These are phyloP conservation scores for Sarocladiaceae sp. DNA, from an alignment of 2,329 filamentous ascomycete species.

Conservation along the genomic window DNA sequence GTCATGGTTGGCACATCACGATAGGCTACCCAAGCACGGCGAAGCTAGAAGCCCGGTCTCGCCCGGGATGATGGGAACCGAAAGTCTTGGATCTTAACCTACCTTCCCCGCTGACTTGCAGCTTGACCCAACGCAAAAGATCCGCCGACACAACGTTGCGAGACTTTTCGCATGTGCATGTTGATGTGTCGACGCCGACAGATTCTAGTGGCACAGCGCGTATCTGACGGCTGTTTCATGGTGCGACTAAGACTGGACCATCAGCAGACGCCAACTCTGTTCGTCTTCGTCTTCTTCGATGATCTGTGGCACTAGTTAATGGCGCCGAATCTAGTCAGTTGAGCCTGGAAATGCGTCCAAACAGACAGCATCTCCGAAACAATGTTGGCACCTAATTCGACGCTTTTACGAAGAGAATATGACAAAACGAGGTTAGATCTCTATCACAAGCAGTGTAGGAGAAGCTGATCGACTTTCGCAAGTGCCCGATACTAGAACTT, in stretches of 20 bases:
- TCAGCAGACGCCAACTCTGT: background rate
- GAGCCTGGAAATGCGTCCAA: background rate
- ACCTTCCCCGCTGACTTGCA: slow-evolving; percentile 3
- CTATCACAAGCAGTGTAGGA: too few relatives aligned
- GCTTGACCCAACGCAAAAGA: background rate
- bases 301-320: background rate
- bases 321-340: background rate
- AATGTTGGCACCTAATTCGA: background rate
- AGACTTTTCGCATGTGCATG: background rate
- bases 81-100: background rate
- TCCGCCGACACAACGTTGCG: background rate
- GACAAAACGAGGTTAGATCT: too few relatives aligned
- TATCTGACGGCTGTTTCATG: background rate
- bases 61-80: background rate
- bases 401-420: too few relatives aligned
- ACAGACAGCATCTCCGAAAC: background rate
- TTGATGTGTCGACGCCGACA: background rate
- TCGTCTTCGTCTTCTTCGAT: too few relatives aligned
- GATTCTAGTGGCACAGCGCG: background rate
- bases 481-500: too few relatives aligned
- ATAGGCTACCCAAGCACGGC: background rate
- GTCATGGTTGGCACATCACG: slow-evolving; percentile 32
- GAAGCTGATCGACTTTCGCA: too few relatives aligned
- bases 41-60: background rate
- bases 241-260: background rate